phyloP scores from a whole-genome alignment of 2,329 filamentous ascomycete species.

The Phyllosticta citribraziliensis region DNA sequence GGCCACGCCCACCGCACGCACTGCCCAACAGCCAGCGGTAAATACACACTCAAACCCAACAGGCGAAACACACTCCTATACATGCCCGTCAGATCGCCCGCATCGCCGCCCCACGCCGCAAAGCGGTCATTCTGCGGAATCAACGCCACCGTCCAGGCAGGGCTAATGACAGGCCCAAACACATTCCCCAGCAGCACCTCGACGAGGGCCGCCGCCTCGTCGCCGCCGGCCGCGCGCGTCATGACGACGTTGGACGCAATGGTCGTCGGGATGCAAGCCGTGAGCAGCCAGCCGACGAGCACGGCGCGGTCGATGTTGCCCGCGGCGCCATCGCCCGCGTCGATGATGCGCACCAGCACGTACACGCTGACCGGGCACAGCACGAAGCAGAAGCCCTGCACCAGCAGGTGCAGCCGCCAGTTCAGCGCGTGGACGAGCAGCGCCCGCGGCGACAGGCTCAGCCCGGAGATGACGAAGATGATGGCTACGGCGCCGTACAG shows the following conservation, averaged over 20 bases:
- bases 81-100: slow-evolving; percentile 6
- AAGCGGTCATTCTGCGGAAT: slow-evolving; percentile 1
- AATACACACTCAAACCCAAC: slow-evolving; percentile 7
- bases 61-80: slow-evolving; percentile 7
- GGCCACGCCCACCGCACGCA: slow-evolving; percentile 6
- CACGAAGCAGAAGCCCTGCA: slow-evolving; percentile 6
- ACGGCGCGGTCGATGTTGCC: slow-evolving; percentile 3
- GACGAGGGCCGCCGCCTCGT: slow-evolving; percentile 8
- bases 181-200: slow-evolving; percentile 10
- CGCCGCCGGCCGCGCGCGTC: slow-evolving; percentile 6
- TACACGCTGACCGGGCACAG: slow-evolving; percentile 6
- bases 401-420: slow-evolving; percentile 8
- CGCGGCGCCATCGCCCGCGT: neutral
- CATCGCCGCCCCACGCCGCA: slow-evolving; percentile 1
- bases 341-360: slow-evolving; percentile 2
- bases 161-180: slow-evolving; percentile 3
- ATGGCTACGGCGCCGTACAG: slow-evolving; percentile 10
- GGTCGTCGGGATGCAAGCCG: slow-evolving; percentile 9
- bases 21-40: slow-evolving; percentile 7
- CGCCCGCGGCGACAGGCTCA: neutral
- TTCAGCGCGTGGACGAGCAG: slow-evolving; percentile 8
- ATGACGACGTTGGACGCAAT: slow-evolving; percentile 9
- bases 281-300: slow-evolving; percentile 7
- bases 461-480: slow-evolving; percentile 10
- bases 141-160: slow-evolving; percentile 8